A percentile compares a stretch with the other conserved stretches of the same genome.
phyloP scores from a whole-genome alignment of 1,284 basidiomycete species.

The Sphagnurus paluster region DNA sequence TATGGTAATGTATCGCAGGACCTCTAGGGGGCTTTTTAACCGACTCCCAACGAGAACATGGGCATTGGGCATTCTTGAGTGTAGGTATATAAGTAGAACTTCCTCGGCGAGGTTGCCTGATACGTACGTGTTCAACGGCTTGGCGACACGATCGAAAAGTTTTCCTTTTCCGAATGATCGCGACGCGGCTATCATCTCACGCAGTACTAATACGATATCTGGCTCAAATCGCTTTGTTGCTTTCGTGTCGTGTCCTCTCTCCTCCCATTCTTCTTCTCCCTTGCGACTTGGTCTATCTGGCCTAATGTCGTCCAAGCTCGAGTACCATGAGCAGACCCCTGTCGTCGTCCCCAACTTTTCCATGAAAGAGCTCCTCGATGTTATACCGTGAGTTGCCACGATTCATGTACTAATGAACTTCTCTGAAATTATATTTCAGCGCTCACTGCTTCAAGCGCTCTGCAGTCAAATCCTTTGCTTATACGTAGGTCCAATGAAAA shows the following conservation, averaged over 20 bases:
- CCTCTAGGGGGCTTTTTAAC: too few species aligned
- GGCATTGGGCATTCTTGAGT: too few species aligned
- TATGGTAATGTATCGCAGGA: too few species aligned
- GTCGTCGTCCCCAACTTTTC: slow-evolving; percentile 73
- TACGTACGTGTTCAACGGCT: too few species aligned
- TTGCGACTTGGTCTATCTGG: slow-evolving; percentile 6
- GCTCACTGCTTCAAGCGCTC: slow-evolving; percentile 93
- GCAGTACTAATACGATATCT: neutral
- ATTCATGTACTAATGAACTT: slow-evolving; percentile 1
- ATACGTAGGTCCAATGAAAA: slow-evolving; percentile 57
- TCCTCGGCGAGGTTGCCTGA: too few species aligned
- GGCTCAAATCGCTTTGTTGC: neutral
- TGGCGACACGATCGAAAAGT: too few species aligned
- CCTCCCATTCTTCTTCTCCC: neutral
- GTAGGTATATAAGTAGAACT: too few species aligned
- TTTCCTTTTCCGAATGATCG: neutral
- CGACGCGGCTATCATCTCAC: slow-evolving; percentile 1
- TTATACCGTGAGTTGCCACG: slow-evolving; percentile 72
- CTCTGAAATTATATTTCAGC: slow-evolving; percentile 38
- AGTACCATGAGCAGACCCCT: slow-evolving; percentile 12
- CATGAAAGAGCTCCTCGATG: slow-evolving; percentile 84
- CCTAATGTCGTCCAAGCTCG: slow-evolving; percentile 6
- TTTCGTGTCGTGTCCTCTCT: neutral
- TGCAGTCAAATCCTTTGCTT: slow-evolving; percentile 75
- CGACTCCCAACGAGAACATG: too few species aligned